These are phyloP conservation scores for Pleurozium schreberi DNA, from an alignment of 225 moss, liverwort and hornwort species.

Conservation along the genomic window DNA sequence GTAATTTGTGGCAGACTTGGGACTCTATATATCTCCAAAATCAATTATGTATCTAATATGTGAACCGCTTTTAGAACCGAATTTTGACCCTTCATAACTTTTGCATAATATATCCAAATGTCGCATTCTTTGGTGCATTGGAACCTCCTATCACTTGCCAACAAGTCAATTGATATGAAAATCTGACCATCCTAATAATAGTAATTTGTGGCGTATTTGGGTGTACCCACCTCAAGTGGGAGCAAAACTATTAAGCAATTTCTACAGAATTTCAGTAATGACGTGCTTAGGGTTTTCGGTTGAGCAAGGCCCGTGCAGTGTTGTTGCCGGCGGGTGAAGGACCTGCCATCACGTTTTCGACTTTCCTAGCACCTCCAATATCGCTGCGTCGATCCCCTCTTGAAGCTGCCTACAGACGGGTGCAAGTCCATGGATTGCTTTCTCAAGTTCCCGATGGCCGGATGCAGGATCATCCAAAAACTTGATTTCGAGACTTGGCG, in stretches of 20 bases:
- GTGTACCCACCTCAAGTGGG: no score
- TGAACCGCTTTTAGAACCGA: no score
- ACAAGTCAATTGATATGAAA: no score
- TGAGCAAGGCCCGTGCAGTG: neutral
- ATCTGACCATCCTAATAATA: no score
- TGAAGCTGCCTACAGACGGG: neutral
- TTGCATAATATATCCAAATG: no score
- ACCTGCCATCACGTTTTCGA: neutral
- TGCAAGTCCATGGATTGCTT: neutral
- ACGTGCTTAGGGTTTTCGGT: neutral
- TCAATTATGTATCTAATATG: no score
- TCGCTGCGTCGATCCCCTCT: neutral
- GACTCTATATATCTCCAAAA: no score
- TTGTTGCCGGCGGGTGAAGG: neutral
- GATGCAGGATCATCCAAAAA: neutral
- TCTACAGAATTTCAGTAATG: neutral
- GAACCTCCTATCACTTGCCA: no score
- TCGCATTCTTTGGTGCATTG: no score
- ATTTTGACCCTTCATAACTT: no score
- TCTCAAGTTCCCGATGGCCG: neutral
- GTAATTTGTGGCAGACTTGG: no score
- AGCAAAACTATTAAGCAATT: neutral
- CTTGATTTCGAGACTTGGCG: neutral
- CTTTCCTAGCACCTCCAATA: neutral
- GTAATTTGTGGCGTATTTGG: no score